A percentile compares a stretch with the other conserved stretches of the same genome.
phyloP scores from a whole-genome alignment of 768 basidiomycete species.

The Dendrothele bispora region DNA sequence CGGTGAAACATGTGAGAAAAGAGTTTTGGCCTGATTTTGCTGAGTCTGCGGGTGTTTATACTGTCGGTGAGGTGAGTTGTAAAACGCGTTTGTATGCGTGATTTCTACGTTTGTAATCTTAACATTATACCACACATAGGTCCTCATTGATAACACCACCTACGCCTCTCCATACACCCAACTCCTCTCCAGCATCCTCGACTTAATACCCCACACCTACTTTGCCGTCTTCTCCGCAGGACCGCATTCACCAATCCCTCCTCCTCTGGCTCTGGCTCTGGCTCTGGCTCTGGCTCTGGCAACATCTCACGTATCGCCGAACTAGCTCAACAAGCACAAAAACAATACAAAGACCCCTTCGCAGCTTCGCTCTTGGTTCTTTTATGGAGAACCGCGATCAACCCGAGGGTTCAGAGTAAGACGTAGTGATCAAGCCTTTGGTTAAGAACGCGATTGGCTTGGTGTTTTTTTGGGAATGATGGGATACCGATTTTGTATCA shows the following conservation, averaged over 20 bases:
- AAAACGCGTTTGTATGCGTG: no score
- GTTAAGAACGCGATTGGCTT: conserved; percentile 60
- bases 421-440: no score
- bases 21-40: conserved; percentile 71
- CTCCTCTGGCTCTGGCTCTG: conserved; percentile 48
- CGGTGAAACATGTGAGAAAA: conserved; percentile 54
- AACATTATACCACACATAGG: no score
- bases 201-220: no score
- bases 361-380: conserved; percentile 46
- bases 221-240: no score
- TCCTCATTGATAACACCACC: conserved; percentile 19
- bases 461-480: conserved; percentile 64
- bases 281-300: conserved; percentile 52
- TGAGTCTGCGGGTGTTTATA: conserved; percentile 62
- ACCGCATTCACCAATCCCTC: conserved; percentile 62
- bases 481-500: conserved; percentile 74
- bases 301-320: conserved; percentile 41
- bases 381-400: conserved; percentile 74
- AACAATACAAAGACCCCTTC: conserved; percentile 42
- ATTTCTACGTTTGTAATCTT: no score
- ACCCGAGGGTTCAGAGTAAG: conserved; percentile 63
- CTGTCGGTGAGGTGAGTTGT: conserved; percentile 72
- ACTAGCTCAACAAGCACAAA: conserved; percentile 36
- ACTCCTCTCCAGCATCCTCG: no score
- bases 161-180: conserved; percentile 42